These are phyloP conservation scores for Leucocoprinus birnbaumii DNA, from an alignment of 768 basidiomycete species.

Conservation along the genomic window DNA sequence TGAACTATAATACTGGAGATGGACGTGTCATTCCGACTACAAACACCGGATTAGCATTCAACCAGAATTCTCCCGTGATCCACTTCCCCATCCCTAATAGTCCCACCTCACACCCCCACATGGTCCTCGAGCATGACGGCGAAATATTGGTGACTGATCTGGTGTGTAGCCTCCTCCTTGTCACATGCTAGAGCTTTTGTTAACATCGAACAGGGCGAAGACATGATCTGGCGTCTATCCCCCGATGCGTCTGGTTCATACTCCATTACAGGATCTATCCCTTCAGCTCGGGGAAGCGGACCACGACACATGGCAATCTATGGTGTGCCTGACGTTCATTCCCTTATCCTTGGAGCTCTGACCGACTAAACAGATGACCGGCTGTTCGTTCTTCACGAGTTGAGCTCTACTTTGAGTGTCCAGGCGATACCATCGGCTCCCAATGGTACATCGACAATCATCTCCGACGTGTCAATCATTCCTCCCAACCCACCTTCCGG, in stretches of 20 bases:
- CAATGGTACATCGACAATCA: constrained; percentile 45
- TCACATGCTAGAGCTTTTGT: neutral
- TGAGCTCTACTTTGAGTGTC: constrained; percentile 53
- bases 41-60: constrained; percentile 28
- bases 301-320: constrained; percentile 42
- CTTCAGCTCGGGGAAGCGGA: constrained; percentile 59
- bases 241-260: constrained; percentile 41
- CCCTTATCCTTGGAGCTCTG: constrained; percentile 14
- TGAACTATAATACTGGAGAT: constrained; percentile 59
- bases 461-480: constrained; percentile 48
- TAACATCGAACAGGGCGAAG: constrained; percentile 46
- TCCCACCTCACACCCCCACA: constrained; percentile 59
- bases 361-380: neutral
- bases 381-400: constrained; percentile 53
- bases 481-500: constrained; percentile 31
- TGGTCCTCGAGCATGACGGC: constrained; percentile 50
- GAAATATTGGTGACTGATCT: constrained; percentile 68
- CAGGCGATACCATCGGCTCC: constrained; percentile 52
- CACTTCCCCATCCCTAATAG: constrained; percentile 48
- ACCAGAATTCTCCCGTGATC: constrained; percentile 36
- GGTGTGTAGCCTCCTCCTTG: constrained; percentile 29
- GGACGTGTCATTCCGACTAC: constrained; percentile 50
- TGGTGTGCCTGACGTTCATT: constrained; percentile 27
- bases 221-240: constrained; percentile 66
- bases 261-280: constrained; percentile 56